Evolutionary conservation across 495 filamentous ascomycete genomes (phyloP), one percentile per base, ranked within the genome.

Genomic region (Neurospora sublineolata): DNA sequence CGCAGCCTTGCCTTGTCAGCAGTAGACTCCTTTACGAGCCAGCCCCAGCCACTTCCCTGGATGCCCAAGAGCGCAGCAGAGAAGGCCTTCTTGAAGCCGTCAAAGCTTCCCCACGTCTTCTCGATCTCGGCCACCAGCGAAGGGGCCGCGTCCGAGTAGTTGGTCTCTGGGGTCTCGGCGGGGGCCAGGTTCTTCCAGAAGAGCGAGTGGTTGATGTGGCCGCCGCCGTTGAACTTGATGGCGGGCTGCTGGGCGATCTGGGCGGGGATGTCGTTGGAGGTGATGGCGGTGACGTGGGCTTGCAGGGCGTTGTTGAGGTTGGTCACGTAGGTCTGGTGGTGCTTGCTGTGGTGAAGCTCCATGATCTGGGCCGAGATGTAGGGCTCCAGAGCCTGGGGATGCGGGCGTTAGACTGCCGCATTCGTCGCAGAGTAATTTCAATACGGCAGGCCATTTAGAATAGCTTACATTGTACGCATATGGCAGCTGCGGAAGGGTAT

Each of bases 141-240:
- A 9, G 89, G 89, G 1, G 86, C 87, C 0, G 90, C 84, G 2
- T 78, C 83, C 27, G 88, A 82, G 52, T 64, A 18, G 76, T 90
- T 88, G 72, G 91, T 89, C 73, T 91, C 92, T 18, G 87, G 86
- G 60, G 83, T 81, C 71, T 76, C 84, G 69, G 89, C 87, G 14
- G 94, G 94, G 6, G 93, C 90, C 69, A 97, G 81, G 83, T 95
- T 95, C 86, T 94, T 89, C 94, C 94, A 97, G 85, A 97, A 97
- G 30, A 97, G 87, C 37, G 89, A 87, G 85, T 97, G 94, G 84
- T 97, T 97, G 80, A 94, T 85, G 84, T 97, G 93, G 68, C 94
- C 94, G 78, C 93, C 94, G 68, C 92, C 93, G 83, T 96, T 89
- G 88, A 97, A 97, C 81, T 91, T 93, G 86, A 97, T 92, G 73